These are phyloP conservation scores for Leccinum arenicola DNA, from an alignment of 768 basidiomycete genomes.

Conservation along the genomic window DNA sequence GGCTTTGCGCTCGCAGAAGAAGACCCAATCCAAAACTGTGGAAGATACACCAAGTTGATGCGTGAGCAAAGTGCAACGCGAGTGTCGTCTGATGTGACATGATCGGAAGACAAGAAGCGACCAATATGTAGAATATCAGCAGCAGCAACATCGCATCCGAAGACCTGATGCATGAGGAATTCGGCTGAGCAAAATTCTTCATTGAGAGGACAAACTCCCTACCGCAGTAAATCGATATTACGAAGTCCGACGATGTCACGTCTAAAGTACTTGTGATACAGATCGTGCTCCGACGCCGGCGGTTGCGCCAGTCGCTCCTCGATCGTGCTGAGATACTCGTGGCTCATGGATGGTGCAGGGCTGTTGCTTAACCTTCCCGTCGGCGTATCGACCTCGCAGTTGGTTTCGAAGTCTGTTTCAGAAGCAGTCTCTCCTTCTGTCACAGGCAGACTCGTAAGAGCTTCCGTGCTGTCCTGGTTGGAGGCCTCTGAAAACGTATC, in stretches of 20 bases:
- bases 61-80: slow-evolving; percentile 77
- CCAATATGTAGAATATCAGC: slow-evolving; percentile 64
- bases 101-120: slow-evolving; percentile 57
- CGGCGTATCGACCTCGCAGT: slow-evolving; percentile 48
- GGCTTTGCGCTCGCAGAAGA: slow-evolving; percentile 79
- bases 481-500: slow-evolving; percentile 8
- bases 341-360: background rate
- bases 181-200: slow-evolving; percentile 19
- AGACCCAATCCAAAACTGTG: slow-evolving; percentile 87
- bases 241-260: slow-evolving; percentile 78
- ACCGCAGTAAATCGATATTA: slow-evolving; percentile 88
- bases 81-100: slow-evolving; percentile 49
- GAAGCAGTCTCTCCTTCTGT: slow-evolving; percentile 75
- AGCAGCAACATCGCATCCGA: slow-evolving; percentile 82
- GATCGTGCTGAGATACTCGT: slow-evolving; percentile 4
- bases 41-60: slow-evolving; percentile 81
- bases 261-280: slow-evolving; percentile 86
- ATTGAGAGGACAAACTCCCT: slow-evolving; percentile 20
- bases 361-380: slow-evolving; percentile 7
- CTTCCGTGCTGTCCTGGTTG: slow-evolving; percentile 27
- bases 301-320: slow-evolving; percentile 1
- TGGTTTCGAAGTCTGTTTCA: slow-evolving; percentile 67
- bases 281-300: slow-evolving; percentile 75
- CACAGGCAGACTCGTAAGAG: slow-evolving; percentile 45
- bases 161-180: slow-evolving; percentile 48